Base-by-base conservation (phyloP, 768 basidiomycete species). In the Collybiopsis confluens region DNA sequence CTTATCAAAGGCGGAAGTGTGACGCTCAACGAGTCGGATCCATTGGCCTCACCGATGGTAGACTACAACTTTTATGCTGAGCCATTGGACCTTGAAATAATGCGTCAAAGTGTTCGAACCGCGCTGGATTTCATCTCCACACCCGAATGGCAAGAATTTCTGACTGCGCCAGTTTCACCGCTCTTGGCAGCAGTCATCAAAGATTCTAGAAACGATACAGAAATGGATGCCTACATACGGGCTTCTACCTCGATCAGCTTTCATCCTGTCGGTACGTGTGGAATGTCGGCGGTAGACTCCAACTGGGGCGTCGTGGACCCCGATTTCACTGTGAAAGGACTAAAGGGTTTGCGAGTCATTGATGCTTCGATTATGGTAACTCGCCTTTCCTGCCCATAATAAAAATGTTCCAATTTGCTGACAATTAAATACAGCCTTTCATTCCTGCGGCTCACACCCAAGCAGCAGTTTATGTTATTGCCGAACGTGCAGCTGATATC, bases 281-380 rank as follows among this genome's bases (percentile, higher is more conserved):
- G 24, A 15, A 62, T 63, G 61, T 56, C 58, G 20, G 24, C 60
- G 1, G n/a, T 11, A 28, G 23, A 37, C 23, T 58, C 59, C 2
- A 15, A 23, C 8, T 36, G 21, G 21, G 73, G 70, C 7, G 73
- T 73, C 21, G 68, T 73, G 15, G 67, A 75, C 62, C 67, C 72
- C 3, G 64, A 72, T 58, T 58, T 76, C 18, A 55, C 56, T 24
- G 70, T 76, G 8, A 73, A 75, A 57, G 69, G 68, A 6, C 67
- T 70, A 0, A 26, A 30, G 8, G 72, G 70, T 8, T 50, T 76
- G 44, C 55, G 75, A 9, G 61, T 76, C n/a, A 66, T 75, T 41
- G 73, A 76, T 60, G 68, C 69, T 24, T 72, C 69, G 2, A 62
- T 70, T 16, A 58, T 71, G 52, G 71, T 70, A 46, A 59, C 68